Evolutionary conservation across 2,329 filamentous ascomycete species (phyloP), one percentile per base, ranked within the genome.

Genomic region (Cladosporium oxysporum): DNA sequence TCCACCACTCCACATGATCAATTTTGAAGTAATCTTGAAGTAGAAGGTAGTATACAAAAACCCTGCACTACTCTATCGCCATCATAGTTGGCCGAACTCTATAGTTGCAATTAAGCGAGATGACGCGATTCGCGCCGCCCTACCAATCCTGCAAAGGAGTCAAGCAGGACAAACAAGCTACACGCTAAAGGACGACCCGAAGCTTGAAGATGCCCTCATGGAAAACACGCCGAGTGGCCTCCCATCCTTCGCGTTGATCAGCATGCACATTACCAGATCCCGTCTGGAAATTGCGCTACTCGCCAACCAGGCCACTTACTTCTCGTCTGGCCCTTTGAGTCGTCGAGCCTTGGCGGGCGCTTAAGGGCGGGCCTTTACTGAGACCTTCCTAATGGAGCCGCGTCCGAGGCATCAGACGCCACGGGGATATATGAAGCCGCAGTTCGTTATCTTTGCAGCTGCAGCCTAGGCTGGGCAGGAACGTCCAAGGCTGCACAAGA

Each of bases 1-100:
- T 10, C n/a, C n/a, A 33, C 29, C 28, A 55, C 28, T n/a, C 29
- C 52, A 55, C 52, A 33, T 55, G 52, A 55, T 55, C 52, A 33
- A n/a, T 33, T 29, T 55, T 31, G 52, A 55, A 55, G 52, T 31
- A 55, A n/a, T 33, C 52, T 55, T 31, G 52, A 55, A 55, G 52
- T 31, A 55, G 52, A 55, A 55, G 52, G 52, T 55, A 33, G 52
- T 33, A 55, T 21, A 55, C n/a, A 10, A 41, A 21, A 2, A 21
- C 41, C 41, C 7, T 47, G 21, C 28, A 55, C 52, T 55, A 55
- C 52, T 33, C 18, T 55, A 21, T 55, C 52, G n/a, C 28, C 52
- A 21, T 29, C 50, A 3, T 33, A 55, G 26, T 8, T 12, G 16
- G 28, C n/a, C 28, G 28, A 55, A 21, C 52, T 29, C 28, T 47